These are phyloP conservation scores for Flaveria bidentis DNA, from an alignment of 129 eudicot genomes.

Conservation along the genomic window DNA sequence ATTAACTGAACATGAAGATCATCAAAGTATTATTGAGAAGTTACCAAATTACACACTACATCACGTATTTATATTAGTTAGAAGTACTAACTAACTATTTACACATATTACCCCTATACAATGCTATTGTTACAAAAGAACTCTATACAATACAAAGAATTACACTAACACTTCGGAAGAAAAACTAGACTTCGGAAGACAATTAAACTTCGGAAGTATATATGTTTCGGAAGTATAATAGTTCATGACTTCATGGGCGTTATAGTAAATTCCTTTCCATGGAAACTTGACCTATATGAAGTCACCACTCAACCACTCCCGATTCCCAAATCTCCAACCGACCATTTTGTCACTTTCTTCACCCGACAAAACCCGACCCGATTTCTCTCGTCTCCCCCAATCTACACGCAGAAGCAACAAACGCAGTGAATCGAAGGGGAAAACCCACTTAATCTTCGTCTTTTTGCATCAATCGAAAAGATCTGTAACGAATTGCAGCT, in stretches of 20 bases:
- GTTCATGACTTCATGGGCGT: neutral
- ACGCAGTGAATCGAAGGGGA: slow-evolving; percentile 12
- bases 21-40: no score
- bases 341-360: neutral
- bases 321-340: slow-evolving; percentile 7
- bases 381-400: slow-evolving; percentile 17
- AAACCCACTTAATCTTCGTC: slow-evolving; percentile 9
- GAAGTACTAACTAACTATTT: no score
- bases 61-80: no score
- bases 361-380: slow-evolving; percentile 34
- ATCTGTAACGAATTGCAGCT: slow-evolving; percentile 25
- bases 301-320: slow-evolving; percentile 2
- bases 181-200: no score
- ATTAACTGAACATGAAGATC: no score
- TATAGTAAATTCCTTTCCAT: neutral
- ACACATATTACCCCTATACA: no score
- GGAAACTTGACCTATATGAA: neutral
- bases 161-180: no score
- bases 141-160: no score
- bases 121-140: no score
- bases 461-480: neutral
- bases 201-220: no score
- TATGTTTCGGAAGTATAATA: no score
- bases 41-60: no score
- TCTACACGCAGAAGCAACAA: slow-evolving; percentile 23